Evolutionary conservation across 768 basidiomycete species (phyloP).

Genomic region (Crassisporium funariophilum): DNA sequence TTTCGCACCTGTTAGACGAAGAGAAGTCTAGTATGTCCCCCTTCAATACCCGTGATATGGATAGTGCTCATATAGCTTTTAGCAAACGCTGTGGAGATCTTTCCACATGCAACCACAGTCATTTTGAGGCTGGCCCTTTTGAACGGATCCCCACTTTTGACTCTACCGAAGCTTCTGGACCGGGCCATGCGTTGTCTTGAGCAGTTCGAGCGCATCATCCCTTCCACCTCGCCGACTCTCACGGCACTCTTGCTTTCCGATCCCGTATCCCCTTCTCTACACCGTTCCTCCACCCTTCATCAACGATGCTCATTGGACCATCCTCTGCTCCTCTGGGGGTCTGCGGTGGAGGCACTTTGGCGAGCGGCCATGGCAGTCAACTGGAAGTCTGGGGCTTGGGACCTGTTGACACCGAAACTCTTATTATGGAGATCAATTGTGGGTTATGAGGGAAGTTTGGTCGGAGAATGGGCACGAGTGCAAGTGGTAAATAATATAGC

Average conservation of each 20-base stretch:
- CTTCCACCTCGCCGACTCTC: not conserved
- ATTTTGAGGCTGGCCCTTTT: constrained; percentile 39
- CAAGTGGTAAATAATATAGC: too few species aligned
- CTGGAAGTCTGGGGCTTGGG: constrained; percentile 42
- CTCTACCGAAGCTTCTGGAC: constrained; percentile 33
- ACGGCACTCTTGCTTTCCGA: not conserved
- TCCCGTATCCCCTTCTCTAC: constrained; percentile 24
- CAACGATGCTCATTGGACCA: constrained; percentile 27
- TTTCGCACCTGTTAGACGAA: constrained; percentile 42
- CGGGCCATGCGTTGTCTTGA: constrained; percentile 28
- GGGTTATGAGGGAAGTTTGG: not conserved
- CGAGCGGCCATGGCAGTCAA: constrained; percentile 44
- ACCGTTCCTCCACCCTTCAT: constrained; percentile 42
- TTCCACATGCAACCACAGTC: constrained; percentile 22
- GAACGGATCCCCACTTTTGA: constrained; percentile 20
- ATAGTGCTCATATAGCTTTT: constrained; percentile 1
- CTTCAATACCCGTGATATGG: not conserved
- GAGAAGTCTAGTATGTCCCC: constrained; percentile 27
- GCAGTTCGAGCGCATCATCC: constrained; percentile 29
- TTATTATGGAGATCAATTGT: constrained; percentile 53
- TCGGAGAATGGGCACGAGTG: not conserved
- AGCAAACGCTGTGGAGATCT: constrained; percentile 10
- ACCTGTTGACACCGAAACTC: constrained; percentile 44
- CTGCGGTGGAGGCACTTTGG: constrained; percentile 58
- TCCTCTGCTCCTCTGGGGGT: constrained; percentile 50